These are phyloP conservation scores for Colletotrichum melonis DNA, from an alignment of 2,329 filamentous ascomycete genomes.

Conservation along the genomic window DNA sequence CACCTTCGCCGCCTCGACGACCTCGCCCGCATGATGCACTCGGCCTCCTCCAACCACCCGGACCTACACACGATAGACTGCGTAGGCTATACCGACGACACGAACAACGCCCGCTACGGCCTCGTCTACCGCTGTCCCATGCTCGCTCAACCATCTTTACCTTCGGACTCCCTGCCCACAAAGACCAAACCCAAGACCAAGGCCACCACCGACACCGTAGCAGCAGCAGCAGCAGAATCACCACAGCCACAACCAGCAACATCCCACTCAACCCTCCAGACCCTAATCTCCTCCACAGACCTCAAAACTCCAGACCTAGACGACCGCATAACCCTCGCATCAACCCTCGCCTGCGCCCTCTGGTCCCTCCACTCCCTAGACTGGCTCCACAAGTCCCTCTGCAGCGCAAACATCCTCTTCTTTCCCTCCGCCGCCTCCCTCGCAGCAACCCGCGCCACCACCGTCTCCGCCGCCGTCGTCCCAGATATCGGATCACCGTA, in stretches of 20 bases:
- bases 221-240: neutral
- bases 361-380: constrained; percentile 65
- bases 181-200: constrained; percentile 42
- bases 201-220: neutral
- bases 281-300: constrained; percentile 43
- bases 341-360: constrained; percentile 55
- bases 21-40: constrained; percentile 59
- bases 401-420: constrained; percentile 65
- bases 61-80: constrained; percentile 60
- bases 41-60: constrained; percentile 55
- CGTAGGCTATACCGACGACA: constrained; percentile 58
- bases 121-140: constrained; percentile 49
- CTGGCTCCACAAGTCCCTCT: constrained; percentile 69
- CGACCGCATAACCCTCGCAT: constrained; percentile 54
- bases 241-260: neutral
- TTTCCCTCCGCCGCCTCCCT: constrained; percentile 56
- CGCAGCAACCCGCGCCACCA: constrained; percentile 44
- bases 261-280: neutral
- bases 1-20: constrained; percentile 59
- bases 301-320: constrained; percentile 58
- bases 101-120: constrained; percentile 51
- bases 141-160: neutral
- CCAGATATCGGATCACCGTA: constrained; percentile 56
- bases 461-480: constrained; percentile 49
- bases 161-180: neutral